phyloP scores from a whole-genome alignment of 306 rosid genomes.

The Gleditsia sinensis region DNA sequence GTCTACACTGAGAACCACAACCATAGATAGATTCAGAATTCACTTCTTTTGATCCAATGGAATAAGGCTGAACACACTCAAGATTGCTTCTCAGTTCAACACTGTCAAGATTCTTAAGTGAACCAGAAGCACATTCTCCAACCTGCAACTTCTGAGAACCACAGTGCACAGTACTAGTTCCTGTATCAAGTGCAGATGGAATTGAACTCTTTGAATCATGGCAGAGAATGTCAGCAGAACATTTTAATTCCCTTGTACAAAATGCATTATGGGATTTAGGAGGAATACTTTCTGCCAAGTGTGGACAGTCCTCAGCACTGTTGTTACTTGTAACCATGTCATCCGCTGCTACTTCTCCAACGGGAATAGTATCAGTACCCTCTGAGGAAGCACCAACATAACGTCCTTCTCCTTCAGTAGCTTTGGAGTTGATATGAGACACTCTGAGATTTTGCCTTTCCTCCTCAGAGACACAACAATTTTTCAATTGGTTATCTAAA shows the following conservation, averaged over 20 bases:
- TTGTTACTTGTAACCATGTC: constrained; percentile 9
- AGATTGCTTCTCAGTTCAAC: constrained; percentile 27
- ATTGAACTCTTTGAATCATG: constrained; percentile 24
- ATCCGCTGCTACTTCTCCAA: constrained; percentile 28
- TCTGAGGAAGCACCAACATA: constrained; percentile 29
- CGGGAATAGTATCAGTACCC: constrained; percentile 31
- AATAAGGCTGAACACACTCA: constrained; percentile 29
- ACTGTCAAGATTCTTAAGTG: constrained; percentile 21
- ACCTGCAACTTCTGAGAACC: constrained; percentile 20
- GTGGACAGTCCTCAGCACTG: constrained; percentile 32
- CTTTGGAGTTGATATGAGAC: constrained; percentile 25
- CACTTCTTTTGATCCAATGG: constrained; percentile 20
- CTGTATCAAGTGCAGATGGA: constrained; percentile 17
- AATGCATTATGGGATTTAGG: neutral
- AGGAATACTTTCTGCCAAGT: constrained; percentile 31
- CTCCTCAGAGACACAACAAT: constrained; percentile 18
- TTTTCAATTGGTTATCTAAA: constrained; percentile 34
- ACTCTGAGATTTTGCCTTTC: constrained; percentile 26
- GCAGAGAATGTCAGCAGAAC: constrained; percentile 30
- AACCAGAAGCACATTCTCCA: neutral
- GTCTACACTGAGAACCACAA: constrained; percentile 27
- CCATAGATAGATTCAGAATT: constrained; percentile 21
- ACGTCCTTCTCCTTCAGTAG: constrained; percentile 5
- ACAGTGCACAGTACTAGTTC: neutral
- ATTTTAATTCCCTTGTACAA: constrained; percentile 19